Base-by-base conservation (phyloP, 1,284 basidiomycete genomes). In the Amylostereum chailletii region DNA sequence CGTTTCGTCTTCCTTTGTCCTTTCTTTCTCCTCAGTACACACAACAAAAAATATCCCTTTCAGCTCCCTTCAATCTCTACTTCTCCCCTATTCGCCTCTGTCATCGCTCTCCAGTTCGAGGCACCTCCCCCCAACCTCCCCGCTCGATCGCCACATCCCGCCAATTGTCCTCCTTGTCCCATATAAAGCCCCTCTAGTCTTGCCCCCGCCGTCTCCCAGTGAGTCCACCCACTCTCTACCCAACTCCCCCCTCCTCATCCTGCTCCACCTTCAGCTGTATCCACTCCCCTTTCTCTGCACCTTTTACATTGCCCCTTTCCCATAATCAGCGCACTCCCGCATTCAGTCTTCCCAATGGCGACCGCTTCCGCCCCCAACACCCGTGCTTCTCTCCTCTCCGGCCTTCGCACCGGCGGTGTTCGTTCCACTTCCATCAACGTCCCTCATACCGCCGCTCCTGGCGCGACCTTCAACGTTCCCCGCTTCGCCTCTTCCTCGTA, bases 351-450 rank as follows among this genome's bases (percentile, higher is more conserved):
- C 57, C 53, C 64, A 64, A 82, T 83, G 79, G 71, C 78, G 62
- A 71, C 81, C 65, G 69, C 74, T 61, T 71, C 74, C 57, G 64
- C 73, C 45, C 68, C 76, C 62, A 83, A 76, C 68, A 71, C 75
- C 57, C 85, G 87, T 60, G 87, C 87, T 50, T 86, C 86, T 55
- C 83, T 90, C 60, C 85, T 90, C 66, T 75, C 84, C 55, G 86
- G 85, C 59, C 86, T 90, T 61, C 85, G 87, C 64, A 90, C 87
- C 50, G 87, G 88, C 64, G 87, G 87, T 49, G 88, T 90, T 53
- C 84, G 87, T 59, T 80, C 86, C 11, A 63, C 74, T 42, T 82
- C 85, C 39, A 54, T 59, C 46, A 57, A 63, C 56, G 65, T 78
- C 30, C 84, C 86, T 42, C 81, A 85, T 65, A 82, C 84, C 43